These are phyloP conservation scores for Poa annua DNA, from an alignment of 176 grass and related monocot species.

Conservation along the genomic window DNA sequence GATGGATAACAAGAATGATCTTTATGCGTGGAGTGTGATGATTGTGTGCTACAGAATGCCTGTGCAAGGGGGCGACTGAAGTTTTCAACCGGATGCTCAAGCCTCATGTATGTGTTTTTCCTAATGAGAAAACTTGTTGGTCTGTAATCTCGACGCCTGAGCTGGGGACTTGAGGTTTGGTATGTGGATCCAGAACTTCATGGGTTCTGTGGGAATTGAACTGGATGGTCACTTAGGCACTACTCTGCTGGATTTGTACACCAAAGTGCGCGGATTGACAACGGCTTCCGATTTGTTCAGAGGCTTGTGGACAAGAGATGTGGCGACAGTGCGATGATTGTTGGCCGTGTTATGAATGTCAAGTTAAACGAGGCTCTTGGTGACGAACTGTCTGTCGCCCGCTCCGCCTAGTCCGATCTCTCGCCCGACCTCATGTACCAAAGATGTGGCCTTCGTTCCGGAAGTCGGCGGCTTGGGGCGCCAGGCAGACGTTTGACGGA, in stretches of 20 bases:
- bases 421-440: too few species aligned
- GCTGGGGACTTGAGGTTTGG: conserved; percentile 74
- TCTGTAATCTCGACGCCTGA: conserved; percentile 76
- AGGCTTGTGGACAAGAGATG: conserved; percentile 55
- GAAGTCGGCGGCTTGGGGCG: too few species aligned
- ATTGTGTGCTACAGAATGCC: conserved; percentile 74
- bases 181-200: conserved; percentile 62
- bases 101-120: conserved; percentile 61
- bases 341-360: conserved; percentile 72
- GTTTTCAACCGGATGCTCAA: conserved; percentile 73
- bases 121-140: conserved; percentile 76
- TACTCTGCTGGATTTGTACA: conserved; percentile 68
- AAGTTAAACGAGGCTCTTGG: conserved; percentile 52
- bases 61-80: conserved; percentile 53
- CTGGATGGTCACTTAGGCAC: conserved; percentile 80
- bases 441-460: too few species aligned
- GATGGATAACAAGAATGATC: conserved; percentile 73
- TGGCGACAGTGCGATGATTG: conserved; percentile 86
- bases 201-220: conserved; percentile 53
- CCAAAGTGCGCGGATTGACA: conserved; percentile 60
- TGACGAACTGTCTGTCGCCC: too few species aligned
- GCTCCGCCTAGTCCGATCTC: too few species aligned
- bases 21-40: conserved; percentile 72
- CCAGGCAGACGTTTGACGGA: too few species aligned
- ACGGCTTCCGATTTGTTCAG: conserved; percentile 61